Percentiles rank a stretch among this genome's conserved stretches.
These are phyloP conservation scores for Reticulascus tulasneorum DNA, from an alignment of 2,329 filamentous ascomycete species.

Conservation along the genomic window DNA sequence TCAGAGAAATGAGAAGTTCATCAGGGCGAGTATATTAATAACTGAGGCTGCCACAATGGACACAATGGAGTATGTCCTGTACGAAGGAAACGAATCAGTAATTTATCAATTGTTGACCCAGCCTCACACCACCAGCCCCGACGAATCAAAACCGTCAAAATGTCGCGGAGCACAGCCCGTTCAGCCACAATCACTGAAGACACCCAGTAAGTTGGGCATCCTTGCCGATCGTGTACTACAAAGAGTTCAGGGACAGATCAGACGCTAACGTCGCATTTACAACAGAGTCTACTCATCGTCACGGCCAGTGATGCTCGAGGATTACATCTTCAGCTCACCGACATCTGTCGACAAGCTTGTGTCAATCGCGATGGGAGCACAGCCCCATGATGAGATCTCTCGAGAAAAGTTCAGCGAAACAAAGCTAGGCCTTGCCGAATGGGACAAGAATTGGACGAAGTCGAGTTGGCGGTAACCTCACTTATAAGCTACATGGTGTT, in stretches of 20 bases:
- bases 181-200: conserved; percentile 3
- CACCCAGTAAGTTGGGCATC: conserved; percentile 1
- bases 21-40: conserved; percentile 5
- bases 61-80: background rate
- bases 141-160: background rate
- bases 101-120: background rate
- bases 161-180: conserved; percentile 6
- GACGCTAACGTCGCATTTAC: conserved; percentile 3
- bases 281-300: background rate
- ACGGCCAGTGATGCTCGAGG: conserved; percentile 1
- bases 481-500: no score
- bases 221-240: no score
- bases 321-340: background rate
- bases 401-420: background rate
- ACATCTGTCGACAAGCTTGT: conserved; percentile 7
- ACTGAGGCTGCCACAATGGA: background rate
- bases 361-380: background rate
- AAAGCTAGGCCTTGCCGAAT: background rate
- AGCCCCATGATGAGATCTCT: background rate
- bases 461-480: no score
- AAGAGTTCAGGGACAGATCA: background rate
- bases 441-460: no score
- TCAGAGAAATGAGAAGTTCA: background rate
- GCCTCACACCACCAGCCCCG: background rate
- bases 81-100: background rate